Evolutionary conservation across 2,329 filamentous ascomycete species (phyloP).

Genomic region (Alternaria ventricosa): DNA sequence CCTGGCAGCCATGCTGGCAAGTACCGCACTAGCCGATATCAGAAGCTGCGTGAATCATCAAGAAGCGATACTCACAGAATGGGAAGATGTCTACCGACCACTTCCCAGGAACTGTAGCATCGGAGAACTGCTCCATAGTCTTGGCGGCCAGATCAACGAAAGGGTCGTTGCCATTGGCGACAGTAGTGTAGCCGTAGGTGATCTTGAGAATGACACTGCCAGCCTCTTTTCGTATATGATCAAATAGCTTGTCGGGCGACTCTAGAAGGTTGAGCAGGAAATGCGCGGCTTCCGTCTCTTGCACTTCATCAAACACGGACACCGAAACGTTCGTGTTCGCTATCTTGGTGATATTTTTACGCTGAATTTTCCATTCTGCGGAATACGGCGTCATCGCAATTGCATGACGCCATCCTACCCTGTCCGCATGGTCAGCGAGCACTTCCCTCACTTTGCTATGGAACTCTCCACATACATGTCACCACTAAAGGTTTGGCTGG

Average conservation of each 20-base stretch:
- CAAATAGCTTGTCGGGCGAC: conserved; percentile 24
- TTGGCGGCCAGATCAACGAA: conserved; percentile 52
- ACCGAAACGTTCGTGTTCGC: conserved; percentile 24
- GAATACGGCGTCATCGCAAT: conserved; percentile 23
- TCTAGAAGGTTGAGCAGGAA: conserved; percentile 30
- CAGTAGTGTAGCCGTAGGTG: conserved; percentile 53
- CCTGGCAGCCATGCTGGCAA: conserved; percentile 57
- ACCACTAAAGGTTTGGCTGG: conserved; percentile 22
- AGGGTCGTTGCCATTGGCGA: conserved; percentile 50
- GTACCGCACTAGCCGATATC: conserved; percentile 37
- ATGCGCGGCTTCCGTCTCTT: conserved; percentile 30
- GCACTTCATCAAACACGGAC: conserved; percentile 24
- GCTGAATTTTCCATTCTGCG: conserved; percentile 26
- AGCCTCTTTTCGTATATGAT: conserved; percentile 35
- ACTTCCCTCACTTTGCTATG: conserved; percentile 12
- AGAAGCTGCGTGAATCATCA: not conserved
- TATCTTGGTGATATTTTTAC: conserved; percentile 34
- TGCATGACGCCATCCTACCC: conserved; percentile 28
- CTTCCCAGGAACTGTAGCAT: conserved; percentile 51
- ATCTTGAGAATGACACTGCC: conserved; percentile 36
- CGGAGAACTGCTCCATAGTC: conserved; percentile 51
- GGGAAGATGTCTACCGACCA: conserved; percentile 58
- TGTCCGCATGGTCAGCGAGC: not conserved
- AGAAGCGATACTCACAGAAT: conserved; percentile 35
- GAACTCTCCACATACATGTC: conserved; percentile 20